Percentiles rank a stretch among this genome's conserved stretches.
phyloP scores from a whole-genome alignment of 2,329 filamentous ascomycete species.

The Myriosclerotinia curreyana region DNA sequence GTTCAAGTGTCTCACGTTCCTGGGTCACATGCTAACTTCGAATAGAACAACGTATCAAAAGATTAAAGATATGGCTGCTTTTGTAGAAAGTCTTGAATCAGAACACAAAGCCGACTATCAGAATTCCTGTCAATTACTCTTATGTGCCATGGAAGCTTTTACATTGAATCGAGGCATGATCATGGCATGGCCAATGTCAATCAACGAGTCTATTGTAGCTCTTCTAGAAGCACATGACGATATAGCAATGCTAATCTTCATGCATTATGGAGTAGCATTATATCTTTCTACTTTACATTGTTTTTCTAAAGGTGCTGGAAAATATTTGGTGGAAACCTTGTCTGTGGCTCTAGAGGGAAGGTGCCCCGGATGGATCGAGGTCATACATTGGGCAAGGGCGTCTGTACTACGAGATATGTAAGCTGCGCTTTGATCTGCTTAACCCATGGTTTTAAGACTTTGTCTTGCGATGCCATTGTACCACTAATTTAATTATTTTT shows the following conservation, averaged over 20 bases:
- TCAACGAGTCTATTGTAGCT: not conserved
- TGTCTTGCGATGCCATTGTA: not conserved
- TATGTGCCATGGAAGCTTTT: not conserved
- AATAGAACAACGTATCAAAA: not conserved
- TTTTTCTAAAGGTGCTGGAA: not conserved
- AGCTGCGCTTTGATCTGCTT: too few species aligned
- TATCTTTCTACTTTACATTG: constrained; percentile 1
- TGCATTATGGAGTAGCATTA: constrained; percentile 4
- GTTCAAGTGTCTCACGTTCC: not conserved
- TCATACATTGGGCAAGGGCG: not conserved
- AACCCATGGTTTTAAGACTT: rapidly evolving
- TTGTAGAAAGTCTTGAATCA: not conserved
- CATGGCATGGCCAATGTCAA: not conserved
- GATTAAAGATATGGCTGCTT: not conserved
- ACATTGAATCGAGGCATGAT: not conserved
- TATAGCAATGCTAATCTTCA: constrained; percentile 1
- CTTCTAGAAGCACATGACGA: not conserved
- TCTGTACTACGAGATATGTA: constrained; percentile 8
- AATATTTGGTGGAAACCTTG: not conserved
- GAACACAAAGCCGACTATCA: not conserved
- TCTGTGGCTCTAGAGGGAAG: not conserved
- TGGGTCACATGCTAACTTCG: not conserved
- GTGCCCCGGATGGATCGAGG: not conserved
- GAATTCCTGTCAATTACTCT: not conserved
- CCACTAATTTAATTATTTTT: not conserved